Conservation (phyloP, 2,329 filamentous ascomycete species). For the Aspergillus terreus region DNA sequence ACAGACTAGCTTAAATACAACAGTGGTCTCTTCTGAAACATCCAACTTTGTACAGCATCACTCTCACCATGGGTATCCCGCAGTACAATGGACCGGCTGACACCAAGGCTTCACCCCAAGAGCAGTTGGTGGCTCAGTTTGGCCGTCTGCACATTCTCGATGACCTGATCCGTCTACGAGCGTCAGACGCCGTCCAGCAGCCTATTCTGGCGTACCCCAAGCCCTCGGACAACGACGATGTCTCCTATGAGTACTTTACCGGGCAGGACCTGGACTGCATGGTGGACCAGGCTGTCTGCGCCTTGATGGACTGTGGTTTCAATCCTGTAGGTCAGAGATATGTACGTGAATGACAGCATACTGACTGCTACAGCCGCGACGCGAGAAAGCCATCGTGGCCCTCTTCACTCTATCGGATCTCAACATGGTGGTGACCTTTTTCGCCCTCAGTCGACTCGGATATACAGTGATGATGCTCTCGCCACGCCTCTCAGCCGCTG, state of each 20-base stretch:
- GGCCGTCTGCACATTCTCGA: constrained; percentile 41
- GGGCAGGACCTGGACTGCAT: constrained; percentile 39
- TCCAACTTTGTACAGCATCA: not conserved
- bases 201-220: constrained; percentile 43
- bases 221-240: constrained; percentile 23
- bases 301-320: constrained; percentile 24
- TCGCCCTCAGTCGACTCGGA: constrained; percentile 44
- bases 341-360: not conserved
- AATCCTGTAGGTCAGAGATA: constrained; percentile 8
- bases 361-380: constrained; percentile 12
- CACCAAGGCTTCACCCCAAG: constrained; percentile 1
- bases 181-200: constrained; percentile 34
- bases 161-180: constrained; percentile 40
- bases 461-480: constrained; percentile 44
- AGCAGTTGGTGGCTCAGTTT: constrained; percentile 26
- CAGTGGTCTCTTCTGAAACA: not conserved
- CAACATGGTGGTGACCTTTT: constrained; percentile 41
- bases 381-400: constrained; percentile 28
- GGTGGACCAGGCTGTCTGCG: constrained; percentile 35
- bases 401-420: constrained; percentile 42
- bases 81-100: constrained; percentile 8
- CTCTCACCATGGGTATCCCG: constrained; percentile 15
- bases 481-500: constrained; percentile 39
- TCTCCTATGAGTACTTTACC: constrained; percentile 41
- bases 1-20: constrained; percentile 7